Base-by-base conservation (phyloP, 139 green algal genomes). In the Chlamydomonas asymmetrica region DNA sequence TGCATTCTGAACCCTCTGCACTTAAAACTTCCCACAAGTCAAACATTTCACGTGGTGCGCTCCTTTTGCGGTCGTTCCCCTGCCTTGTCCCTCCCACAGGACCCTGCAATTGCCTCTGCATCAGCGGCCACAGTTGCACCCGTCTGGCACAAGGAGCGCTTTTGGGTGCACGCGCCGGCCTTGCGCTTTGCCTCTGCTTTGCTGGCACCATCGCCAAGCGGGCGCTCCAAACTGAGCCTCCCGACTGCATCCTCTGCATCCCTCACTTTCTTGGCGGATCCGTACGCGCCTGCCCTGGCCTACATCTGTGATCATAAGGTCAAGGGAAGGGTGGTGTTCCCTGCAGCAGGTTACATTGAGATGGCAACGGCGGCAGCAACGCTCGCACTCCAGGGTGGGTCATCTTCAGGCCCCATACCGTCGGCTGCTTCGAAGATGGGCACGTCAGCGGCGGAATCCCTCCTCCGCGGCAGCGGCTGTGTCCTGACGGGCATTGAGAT, bases 271-370 rank as follows among this genome's bases (percentile, higher is more conserved):
- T 37, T 67, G 31, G 35, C 45, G 1, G 23, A 3, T 5, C 72
- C 74, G 20, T 50, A 45, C 38, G 37, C 38, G 7, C 10, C 64
- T 1, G 32, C 65, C 5, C 66, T 85, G 48, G 65, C 78, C 5
- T 50, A 74, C 45, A 38, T 84, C 8, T 80, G 65, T 61, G 74
- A 79, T 61, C 80, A 85, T 63, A 38, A 18, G 2, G 68, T 79
- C 1, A 45, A 67, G 31, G 80, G 73, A 43, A 70, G 73, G 20
- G 20, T 71, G 4, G 22, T 78, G 1, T 77, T 81, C 35, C 82
- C 82, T 0, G 73, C 64, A 22, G 76, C 82, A 0, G 82, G 35
- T 2, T 75, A 80, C 40, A 39, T 84, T 39, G 82, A 82, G 7
- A 56, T 71, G 43, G 74, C 78, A 3, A 70, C 65, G 6, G 59